phyloP scores from a whole-genome alignment of 371 early-diverging fungal genomes.

The Actinomortierella ambigua region DNA sequence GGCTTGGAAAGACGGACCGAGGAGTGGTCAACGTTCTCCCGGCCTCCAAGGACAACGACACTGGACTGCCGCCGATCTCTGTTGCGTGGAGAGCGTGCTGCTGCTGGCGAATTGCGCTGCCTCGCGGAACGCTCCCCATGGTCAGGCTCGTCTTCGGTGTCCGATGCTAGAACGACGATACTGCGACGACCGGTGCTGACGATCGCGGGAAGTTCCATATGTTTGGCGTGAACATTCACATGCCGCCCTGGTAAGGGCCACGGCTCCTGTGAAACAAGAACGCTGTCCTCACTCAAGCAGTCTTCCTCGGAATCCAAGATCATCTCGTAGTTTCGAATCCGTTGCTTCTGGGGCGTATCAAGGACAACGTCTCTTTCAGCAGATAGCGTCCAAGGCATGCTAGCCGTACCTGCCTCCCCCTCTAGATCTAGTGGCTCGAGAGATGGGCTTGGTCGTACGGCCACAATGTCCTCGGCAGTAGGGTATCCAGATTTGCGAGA shows the following conservation, averaged over 20 bases:
- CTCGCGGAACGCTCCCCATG: background rate
- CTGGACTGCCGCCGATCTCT: no score
- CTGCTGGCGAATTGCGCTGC: background rate
- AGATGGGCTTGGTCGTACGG: background rate
- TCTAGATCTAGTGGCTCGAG: no score
- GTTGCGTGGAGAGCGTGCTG: no score
- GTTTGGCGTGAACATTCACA: conserved; percentile 2
- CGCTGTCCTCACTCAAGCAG: conserved; percentile 11
- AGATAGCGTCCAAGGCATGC: conserved; percentile 34
- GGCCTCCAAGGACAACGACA: no score
- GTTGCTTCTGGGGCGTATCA: conserved; percentile 33
- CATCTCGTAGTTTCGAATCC: conserved; percentile 26
- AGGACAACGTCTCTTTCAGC: conserved; percentile 30
- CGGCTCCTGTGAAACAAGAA: background rate
- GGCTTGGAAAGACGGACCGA: no score
- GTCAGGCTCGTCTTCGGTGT: conserved; percentile 20
- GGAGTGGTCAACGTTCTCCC: no score
- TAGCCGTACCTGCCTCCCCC: background rate
- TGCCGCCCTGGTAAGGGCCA: conserved; percentile 4
- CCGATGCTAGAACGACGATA: conserved; percentile 15
- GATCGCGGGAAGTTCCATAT: conserved; percentile 19
- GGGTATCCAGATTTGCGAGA: conserved; percentile 9
- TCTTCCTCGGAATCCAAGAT: conserved; percentile 34
- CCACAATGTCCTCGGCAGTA: conserved; percentile 23
- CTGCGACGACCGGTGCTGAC: conserved; percentile 1